phyloP scores from a whole-genome alignment of 2,329 filamentous ascomycete species.

The Lecanoromycetidae sp. region DNA sequence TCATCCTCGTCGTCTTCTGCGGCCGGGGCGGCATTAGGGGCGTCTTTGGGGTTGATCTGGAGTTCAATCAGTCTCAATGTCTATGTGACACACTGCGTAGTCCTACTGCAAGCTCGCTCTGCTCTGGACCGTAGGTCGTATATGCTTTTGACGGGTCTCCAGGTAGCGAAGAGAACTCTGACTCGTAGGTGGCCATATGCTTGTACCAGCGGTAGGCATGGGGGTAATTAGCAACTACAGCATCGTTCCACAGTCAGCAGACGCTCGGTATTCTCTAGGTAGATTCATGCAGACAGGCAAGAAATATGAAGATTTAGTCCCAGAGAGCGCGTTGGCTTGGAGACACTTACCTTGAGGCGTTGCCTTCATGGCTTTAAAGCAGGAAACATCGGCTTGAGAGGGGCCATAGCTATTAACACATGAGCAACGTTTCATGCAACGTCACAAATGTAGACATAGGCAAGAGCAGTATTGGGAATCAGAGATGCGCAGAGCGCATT shows the following conservation, averaged over 20 bases:
- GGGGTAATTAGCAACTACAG: slow-evolving; percentile 77
- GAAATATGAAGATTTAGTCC: no score
- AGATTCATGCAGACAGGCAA: no score
- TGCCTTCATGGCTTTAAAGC: slow-evolving; percentile 76
- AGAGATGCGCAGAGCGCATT: slow-evolving; percentile 65
- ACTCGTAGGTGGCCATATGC: slow-evolving; percentile 87
- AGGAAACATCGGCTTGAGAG: slow-evolving; percentile 90
- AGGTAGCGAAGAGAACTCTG: slow-evolving; percentile 79
- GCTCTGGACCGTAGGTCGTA: slow-evolving; percentile 84
- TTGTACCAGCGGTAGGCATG: slow-evolving; percentile 97
- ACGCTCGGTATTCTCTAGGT: no score
- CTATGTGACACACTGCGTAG: not conserved
- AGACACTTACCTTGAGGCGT: no score
- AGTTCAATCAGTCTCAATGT: not conserved
- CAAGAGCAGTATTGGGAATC: slow-evolving; percentile 31
- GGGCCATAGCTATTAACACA: slow-evolving; percentile 45
- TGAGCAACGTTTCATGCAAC: slow-evolving; percentile 16
- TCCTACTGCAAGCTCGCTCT: slow-evolving; percentile 49
- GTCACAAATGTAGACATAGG: slow-evolving; percentile 19
- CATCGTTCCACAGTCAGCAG: no score
- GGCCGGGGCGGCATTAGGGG: slow-evolving; percentile 45
- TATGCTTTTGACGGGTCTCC: slow-evolving; percentile 83
- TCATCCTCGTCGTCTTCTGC: slow-evolving; percentile 77
- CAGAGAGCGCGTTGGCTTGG: no score
- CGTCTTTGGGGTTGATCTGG: slow-evolving; percentile 67